Evolutionary conservation across 805 yeast species (phyloP).

Genomic region (Candida piceae): DNA sequence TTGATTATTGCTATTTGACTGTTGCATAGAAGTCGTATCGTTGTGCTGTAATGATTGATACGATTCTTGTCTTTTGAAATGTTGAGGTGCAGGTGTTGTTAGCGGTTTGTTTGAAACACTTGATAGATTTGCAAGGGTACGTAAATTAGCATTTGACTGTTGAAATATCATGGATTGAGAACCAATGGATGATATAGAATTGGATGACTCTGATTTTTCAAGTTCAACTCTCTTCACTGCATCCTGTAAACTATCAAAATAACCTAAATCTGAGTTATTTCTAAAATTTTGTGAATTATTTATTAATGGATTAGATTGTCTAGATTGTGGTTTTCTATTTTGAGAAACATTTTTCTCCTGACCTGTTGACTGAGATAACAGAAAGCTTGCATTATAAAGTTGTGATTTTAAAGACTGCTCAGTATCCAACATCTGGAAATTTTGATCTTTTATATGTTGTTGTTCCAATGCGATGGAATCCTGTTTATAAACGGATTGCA

Average conservation of each 20-base stretch:
- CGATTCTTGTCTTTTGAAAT: slow-evolving; percentile 17
- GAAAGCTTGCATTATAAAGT: slow-evolving; percentile 13
- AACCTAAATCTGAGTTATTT: not conserved
- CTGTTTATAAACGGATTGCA: not conserved
- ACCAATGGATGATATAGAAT: slow-evolving; percentile 4
- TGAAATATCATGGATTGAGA: slow-evolving; percentile 21
- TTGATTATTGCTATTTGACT: slow-evolving; percentile 1
- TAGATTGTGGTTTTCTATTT: too few species aligned
- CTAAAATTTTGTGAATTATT: too few species aligned
- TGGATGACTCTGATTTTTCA: slow-evolving; percentile 22
- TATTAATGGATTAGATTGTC: too few species aligned
- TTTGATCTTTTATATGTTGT: too few species aligned
- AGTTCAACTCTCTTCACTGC: not conserved
- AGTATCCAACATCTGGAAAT: not conserved
- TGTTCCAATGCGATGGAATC: too few species aligned
- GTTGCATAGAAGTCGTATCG: slow-evolving; percentile 4
- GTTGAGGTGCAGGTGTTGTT: slow-evolving; percentile 7
- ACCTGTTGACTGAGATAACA: slow-evolving; percentile 50
- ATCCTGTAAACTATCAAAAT: slow-evolving; percentile 1
- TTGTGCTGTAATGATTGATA: slow-evolving; percentile 12
- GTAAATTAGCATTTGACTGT: slow-evolving; percentile 18
- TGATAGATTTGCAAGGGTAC: not conserved
- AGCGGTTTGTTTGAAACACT: not conserved
- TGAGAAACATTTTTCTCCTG: slow-evolving; percentile 32
- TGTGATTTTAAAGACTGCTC: slow-evolving; percentile 3